Evolutionary conservation across 139 green algal genomes (phyloP).

Genomic region (Penium margaritaceum): DNA sequence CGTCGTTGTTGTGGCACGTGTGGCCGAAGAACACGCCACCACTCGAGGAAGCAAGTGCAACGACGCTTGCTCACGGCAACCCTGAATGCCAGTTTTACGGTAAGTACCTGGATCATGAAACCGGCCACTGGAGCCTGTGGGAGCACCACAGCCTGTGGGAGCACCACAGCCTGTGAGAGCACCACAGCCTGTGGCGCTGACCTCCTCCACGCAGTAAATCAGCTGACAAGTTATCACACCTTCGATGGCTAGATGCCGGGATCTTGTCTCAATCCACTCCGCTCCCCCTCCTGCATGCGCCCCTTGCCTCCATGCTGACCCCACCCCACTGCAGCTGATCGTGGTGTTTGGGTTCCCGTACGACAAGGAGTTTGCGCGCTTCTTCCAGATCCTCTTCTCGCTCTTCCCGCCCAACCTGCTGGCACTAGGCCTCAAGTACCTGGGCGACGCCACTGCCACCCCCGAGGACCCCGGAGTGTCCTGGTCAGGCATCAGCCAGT

Average conservation of each 20-base stretch:
- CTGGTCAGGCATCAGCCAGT: conserved; percentile 17
- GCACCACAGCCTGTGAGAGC: too few relatives aligned
- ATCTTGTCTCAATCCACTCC: not conserved
- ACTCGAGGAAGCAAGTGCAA: too few relatives aligned
- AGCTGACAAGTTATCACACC: not conserved
- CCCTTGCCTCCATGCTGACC: not conserved
- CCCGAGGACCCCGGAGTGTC: conserved; percentile 9
- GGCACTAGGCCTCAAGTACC: conserved; percentile 63
- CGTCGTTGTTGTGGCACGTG: too few relatives aligned
- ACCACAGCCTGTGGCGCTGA: too few relatives aligned
- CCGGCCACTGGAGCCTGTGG: too few relatives aligned
- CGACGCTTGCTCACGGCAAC: too few relatives aligned
- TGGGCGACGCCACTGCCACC: conserved; percentile 34
- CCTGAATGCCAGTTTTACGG: too few relatives aligned
- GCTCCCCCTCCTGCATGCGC: not conserved
- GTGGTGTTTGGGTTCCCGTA: conserved; percentile 64
- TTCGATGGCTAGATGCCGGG: not conserved
- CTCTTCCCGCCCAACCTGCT: conserved; percentile 74
- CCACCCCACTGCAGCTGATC: conserved; percentile 45
- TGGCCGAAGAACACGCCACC: too few relatives aligned
- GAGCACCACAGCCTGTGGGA: too few relatives aligned
- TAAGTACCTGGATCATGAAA: too few relatives aligned
- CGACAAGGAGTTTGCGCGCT: conserved; percentile 5
- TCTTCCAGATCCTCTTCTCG: conserved; percentile 13
- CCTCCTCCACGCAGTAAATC: too few relatives aligned